phyloP scores from a whole-genome alignment of 129 eudicot species.

The Gnaphalium uliginosum region DNA sequence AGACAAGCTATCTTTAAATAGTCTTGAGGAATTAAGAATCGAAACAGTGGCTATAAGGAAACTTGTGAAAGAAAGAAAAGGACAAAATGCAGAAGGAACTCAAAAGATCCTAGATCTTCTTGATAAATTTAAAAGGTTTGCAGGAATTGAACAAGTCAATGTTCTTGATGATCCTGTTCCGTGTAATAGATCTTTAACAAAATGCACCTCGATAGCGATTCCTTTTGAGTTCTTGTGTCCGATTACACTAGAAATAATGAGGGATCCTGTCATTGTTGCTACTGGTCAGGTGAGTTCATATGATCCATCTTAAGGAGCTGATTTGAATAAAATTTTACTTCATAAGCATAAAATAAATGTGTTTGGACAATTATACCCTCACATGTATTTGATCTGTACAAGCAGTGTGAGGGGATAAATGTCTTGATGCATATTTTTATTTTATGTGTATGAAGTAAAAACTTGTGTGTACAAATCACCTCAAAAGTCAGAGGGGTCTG shows the following conservation, averaged over 20 bases:
- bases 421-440: no score
- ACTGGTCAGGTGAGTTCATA: conserved; percentile 69
- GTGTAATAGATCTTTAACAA: conserved; percentile 34
- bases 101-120: conserved; percentile 56
- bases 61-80: conserved; percentile 56
- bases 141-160: conserved; percentile 54
- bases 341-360: no score
- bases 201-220: conserved; percentile 41
- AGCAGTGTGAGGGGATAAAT: no score
- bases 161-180: conserved; percentile 50
- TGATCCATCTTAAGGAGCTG: background rate
- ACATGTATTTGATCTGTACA: no score
- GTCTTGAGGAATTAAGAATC: conserved; percentile 50
- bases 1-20: conserved; percentile 49
- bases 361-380: no score
- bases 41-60: conserved; percentile 62
- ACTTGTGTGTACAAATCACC: no score
- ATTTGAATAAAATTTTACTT: no score
- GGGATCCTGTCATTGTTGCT: conserved; percentile 83
- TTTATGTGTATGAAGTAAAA: no score
- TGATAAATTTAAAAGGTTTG: conserved; percentile 57
- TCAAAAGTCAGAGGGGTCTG: no score
- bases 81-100: conserved; percentile 55
- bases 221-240: conserved; percentile 89
- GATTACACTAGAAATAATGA: conserved; percentile 79